A percentile compares a stretch with the other conserved stretches of the same genome.
These are phyloP conservation scores for Marasmius oreades DNA, from an alignment of 1,284 basidiomycete genomes.

Conservation along the genomic window DNA sequence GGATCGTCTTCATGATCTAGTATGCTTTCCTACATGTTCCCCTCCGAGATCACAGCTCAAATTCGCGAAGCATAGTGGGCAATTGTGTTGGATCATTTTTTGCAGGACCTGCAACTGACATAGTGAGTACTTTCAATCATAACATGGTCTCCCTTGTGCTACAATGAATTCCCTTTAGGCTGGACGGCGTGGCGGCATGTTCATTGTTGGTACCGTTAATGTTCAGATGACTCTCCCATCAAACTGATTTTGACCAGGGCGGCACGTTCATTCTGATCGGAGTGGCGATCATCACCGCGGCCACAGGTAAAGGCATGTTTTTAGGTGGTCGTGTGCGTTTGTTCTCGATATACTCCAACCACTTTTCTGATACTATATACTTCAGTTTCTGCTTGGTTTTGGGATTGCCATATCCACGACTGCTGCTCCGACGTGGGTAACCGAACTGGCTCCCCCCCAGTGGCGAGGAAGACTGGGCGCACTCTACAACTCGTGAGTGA, in stretches of 20 bases:
- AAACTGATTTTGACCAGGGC: constrained; percentile 14
- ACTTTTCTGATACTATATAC: not conserved
- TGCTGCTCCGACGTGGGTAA: constrained; percentile 28
- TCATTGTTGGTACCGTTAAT: constrained; percentile 14
- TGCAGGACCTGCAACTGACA: constrained; percentile 25
- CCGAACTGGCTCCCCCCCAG: constrained; percentile 26
- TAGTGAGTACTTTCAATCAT: constrained; percentile 15
- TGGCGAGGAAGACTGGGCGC: constrained; percentile 26
- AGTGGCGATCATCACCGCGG: constrained; percentile 20
- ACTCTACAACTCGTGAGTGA: constrained; percentile 23
- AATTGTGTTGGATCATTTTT: constrained; percentile 25
- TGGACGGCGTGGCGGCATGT: constrained; percentile 26
- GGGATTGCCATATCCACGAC: constrained; percentile 28
- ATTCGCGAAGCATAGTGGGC: constrained; percentile 18
- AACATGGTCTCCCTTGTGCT: no score
- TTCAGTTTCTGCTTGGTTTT: constrained; percentile 27
- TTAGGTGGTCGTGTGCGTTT: constrained; percentile 24
- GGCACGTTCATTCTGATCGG: constrained; percentile 25
- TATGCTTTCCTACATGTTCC: not conserved
- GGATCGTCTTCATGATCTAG: constrained; percentile 10
- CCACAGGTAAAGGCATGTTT: constrained; percentile 20
- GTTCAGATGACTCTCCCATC: not conserved
- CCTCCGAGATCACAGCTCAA: constrained; percentile 3
- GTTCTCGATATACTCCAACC: not conserved
- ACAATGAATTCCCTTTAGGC: no score